Evolutionary conservation across 2,329 filamentous ascomycete genomes (phyloP).

Genomic region (Aspergillus fumigatus): DNA sequence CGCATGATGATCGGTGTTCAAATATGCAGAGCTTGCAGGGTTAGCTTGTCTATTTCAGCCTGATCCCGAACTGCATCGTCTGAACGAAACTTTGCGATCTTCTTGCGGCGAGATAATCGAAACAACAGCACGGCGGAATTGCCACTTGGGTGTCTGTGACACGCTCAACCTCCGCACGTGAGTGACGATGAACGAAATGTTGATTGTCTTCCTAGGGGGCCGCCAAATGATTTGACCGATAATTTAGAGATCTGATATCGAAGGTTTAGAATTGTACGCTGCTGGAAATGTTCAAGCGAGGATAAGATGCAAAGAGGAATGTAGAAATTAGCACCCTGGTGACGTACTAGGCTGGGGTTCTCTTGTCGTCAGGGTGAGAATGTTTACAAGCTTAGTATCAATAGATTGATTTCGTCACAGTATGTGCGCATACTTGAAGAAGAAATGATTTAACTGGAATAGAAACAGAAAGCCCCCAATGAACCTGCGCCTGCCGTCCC

Average conservation of each 20-base stretch:
- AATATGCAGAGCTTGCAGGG: background rate
- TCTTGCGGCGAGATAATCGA: conserved; percentile 10
- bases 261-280: background rate
- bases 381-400: background rate
- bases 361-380: background rate
- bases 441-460: background rate
- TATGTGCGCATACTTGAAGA: background rate
- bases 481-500: conserved; percentile 17
- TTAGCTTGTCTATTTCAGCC: background rate
- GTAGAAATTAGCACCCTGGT: background rate
- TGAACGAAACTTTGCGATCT: background rate
- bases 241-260: background rate
- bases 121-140: conserved; percentile 7
- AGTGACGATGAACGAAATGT: background rate
- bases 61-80: background rate
- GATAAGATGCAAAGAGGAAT: background rate
- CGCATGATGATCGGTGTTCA: background rate
- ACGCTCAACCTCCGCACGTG: conserved; percentile 7
- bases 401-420: background rate
- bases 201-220: background rate
- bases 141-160: conserved; percentile 13
- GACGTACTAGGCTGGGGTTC: background rate
- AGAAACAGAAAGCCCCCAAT: conserved; percentile 11
- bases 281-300: background rate
- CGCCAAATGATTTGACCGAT: background rate